A percentile compares a stretch with the other conserved stretches of the same genome.
These are phyloP conservation scores for Hypsizygus marmoreus DNA, from an alignment of 768 basidiomycete species.

Conservation along the genomic window DNA sequence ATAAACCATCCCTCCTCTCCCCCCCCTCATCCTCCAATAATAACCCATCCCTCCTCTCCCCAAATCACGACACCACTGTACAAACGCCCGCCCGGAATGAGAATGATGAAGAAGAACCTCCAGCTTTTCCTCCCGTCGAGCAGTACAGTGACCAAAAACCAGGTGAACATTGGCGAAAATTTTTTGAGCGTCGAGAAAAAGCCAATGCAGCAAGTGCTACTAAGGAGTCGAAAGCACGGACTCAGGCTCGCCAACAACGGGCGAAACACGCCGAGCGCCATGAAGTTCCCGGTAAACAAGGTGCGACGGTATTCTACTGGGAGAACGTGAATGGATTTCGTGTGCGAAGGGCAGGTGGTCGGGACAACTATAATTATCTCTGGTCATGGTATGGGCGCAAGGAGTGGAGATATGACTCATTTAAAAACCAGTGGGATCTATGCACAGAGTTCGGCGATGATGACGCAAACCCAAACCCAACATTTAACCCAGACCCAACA, in stretches of 20 bases:
- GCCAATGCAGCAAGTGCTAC: neutral
- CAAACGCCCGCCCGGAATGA: too few relatives aligned
- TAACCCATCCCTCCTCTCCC: too few relatives aligned
- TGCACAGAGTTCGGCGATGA: slow-evolving; percentile 18
- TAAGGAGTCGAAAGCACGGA: neutral
- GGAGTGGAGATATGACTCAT: slow-evolving; percentile 19
- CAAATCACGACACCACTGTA: neutral
- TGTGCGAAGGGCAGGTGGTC: slow-evolving; percentile 13
- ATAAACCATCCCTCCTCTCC: too few relatives aligned
- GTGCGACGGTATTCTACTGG: slow-evolving; percentile 23
- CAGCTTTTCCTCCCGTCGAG: neutral
- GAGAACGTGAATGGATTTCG: slow-evolving; percentile 21
- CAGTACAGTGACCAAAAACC: neutral
- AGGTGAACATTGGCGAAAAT: slow-evolving; percentile 7
- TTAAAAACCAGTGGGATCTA: slow-evolving; percentile 23
- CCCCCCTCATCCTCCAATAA: too few relatives aligned
- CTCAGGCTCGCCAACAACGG: neutral
- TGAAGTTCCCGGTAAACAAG: slow-evolving; percentile 16
- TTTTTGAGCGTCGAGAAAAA: slow-evolving; percentile 5
- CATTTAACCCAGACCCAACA: slow-evolving; percentile 3
- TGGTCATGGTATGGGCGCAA: slow-evolving; percentile 17
- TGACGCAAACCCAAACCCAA: slow-evolving; percentile 11
- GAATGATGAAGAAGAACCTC: too few relatives aligned
- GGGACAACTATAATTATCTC: slow-evolving; percentile 6
- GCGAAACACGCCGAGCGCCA: slow-evolving; percentile 1